These are phyloP conservation scores for Pugionium dolabratum DNA, from an alignment of 345 rosid genomes.

Conservation along the genomic window DNA sequence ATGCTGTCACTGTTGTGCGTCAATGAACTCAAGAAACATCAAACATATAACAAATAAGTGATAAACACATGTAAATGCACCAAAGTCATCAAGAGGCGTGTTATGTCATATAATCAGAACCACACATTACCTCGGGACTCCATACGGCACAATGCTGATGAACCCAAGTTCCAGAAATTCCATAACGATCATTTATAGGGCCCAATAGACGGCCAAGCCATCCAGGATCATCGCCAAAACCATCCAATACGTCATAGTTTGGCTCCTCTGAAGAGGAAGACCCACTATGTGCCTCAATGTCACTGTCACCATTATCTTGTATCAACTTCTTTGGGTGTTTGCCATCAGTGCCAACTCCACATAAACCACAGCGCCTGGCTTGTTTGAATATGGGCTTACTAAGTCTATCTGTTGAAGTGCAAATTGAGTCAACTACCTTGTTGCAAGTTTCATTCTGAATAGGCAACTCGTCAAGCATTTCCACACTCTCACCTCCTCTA, in stretches of 20 bases:
- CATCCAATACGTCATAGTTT: conserved; percentile 88
- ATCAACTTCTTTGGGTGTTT: conserved; percentile 78
- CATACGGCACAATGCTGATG: conserved; percentile 97
- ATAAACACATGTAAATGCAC: conserved; percentile 27
- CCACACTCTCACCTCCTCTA: conserved; percentile 40
- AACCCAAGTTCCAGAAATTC: conserved; percentile 98
- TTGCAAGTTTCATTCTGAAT: conserved; percentile 39
- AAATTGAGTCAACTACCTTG: conserved; percentile 39
- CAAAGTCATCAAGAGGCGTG: conserved; percentile 14
- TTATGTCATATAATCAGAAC: conserved; percentile 16
- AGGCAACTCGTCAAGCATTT: conserved; percentile 45
- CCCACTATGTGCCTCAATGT: conserved; percentile 69
- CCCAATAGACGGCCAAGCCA: conserved; percentile 98
- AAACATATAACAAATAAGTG: neutral
- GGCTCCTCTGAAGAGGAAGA: conserved; percentile 87
- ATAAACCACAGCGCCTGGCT: conserved; percentile 88
- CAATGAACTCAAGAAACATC: conserved; percentile 12
- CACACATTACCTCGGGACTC: conserved; percentile 89
- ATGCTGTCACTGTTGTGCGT: conserved; percentile 9
- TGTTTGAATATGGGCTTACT: conserved; percentile 61
- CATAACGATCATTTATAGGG: conserved; percentile 90
- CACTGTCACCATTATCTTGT: conserved; percentile 74
- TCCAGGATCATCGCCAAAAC: conserved; percentile 89
- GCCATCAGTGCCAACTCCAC: conserved; percentile 96
- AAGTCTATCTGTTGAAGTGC: conserved; percentile 39